Conservation (phyloP, 2,329 filamentous ascomycete genomes). For the Cordyceps pruinosa region DNA sequence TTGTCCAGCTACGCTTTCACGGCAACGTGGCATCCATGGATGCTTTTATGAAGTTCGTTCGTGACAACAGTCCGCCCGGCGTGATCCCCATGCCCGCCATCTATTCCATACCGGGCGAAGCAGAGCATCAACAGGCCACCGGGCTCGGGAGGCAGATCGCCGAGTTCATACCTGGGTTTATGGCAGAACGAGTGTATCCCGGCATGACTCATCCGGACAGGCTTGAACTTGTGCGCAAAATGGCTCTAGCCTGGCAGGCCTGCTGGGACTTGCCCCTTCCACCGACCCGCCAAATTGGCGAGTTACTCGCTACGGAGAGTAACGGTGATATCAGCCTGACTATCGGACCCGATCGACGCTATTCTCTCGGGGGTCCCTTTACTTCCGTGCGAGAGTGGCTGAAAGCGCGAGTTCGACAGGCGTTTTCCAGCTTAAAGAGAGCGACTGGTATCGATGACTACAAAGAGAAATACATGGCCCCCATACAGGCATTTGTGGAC, state of each 20-base stretch:
- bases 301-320: conserved; percentile 14
- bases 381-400: conserved; percentile 17
- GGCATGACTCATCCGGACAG: conserved; percentile 14
- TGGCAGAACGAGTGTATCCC: conserved; percentile 12
- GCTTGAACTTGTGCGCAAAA: conserved; percentile 15
- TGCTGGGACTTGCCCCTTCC: conserved; percentile 18
- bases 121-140: conserved; percentile 11
- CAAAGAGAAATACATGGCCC: conserved; percentile 12
- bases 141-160: conserved; percentile 16
- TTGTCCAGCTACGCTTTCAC: conserved; percentile 17
- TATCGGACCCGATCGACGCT: conserved; percentile 17
- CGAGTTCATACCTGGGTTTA: conserved; percentile 14
- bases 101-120: conserved; percentile 15
- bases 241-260: conserved; percentile 18
- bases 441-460: conserved; percentile 14
- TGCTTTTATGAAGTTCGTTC: conserved; percentile 12
- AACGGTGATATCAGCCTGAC: conserved; percentile 13
- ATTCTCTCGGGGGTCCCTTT: conserved; percentile 16
- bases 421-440: conserved; percentile 13
- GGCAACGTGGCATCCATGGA: conserved; percentile 17
- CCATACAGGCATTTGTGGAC: conserved; percentile 13
- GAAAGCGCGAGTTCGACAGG: conserved; percentile 12
- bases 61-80: background rate
- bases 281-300: conserved; percentile 15
- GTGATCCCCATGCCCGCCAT: conserved; percentile 13